Evolutionary conservation across 1,139 yeast genomes (phyloP).

Genomic region (Geotrichum armillariae): DNA sequence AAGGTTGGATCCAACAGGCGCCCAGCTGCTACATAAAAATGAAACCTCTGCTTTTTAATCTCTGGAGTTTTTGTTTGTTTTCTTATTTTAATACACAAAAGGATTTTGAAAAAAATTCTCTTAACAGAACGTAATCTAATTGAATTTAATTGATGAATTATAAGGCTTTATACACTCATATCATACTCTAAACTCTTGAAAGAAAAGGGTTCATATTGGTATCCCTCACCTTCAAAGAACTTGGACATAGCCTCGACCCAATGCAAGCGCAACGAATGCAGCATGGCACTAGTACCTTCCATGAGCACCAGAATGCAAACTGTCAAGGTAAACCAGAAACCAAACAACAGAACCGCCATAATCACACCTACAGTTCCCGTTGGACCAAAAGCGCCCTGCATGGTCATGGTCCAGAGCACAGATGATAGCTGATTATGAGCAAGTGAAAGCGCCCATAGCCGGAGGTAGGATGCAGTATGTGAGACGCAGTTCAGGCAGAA

Average conservation of each 20-base stretch:
- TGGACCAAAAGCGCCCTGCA: slow-evolving; percentile 75
- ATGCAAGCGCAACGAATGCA: slow-evolving; percentile 92
- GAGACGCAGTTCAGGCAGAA: slow-evolving; percentile 96
- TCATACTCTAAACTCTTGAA: slow-evolving; percentile 40
- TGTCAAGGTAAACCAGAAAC: slow-evolving; percentile 92
- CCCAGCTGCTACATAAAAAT: not conserved
- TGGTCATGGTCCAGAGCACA: slow-evolving; percentile 96
- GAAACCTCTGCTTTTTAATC: too few relatives aligned
- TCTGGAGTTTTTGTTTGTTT: too few relatives aligned
- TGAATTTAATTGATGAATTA: too few relatives aligned
- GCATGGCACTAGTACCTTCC: slow-evolving; percentile 99
- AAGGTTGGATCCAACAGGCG: slow-evolving; percentile 47
- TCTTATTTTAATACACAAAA: too few relatives aligned
- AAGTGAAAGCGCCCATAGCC: slow-evolving; percentile 95
- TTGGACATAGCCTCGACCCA: slow-evolving; percentile 99
- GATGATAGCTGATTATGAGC: slow-evolving; percentile 96
- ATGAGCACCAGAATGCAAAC: slow-evolving; percentile 88
- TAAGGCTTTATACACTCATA: not conserved
- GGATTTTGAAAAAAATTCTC: too few relatives aligned
- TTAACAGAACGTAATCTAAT: too few relatives aligned
- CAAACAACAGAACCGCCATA: slow-evolving; percentile 76
- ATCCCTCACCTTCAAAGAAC: slow-evolving; percentile 95
- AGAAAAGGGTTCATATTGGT: slow-evolving; percentile 79
- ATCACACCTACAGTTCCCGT: slow-evolving; percentile 70
- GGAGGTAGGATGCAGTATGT: slow-evolving; percentile 94